Evolutionary conservation across 73 alveolate genomes (phyloP).

Genomic region (Stentor roeselii): DNA sequence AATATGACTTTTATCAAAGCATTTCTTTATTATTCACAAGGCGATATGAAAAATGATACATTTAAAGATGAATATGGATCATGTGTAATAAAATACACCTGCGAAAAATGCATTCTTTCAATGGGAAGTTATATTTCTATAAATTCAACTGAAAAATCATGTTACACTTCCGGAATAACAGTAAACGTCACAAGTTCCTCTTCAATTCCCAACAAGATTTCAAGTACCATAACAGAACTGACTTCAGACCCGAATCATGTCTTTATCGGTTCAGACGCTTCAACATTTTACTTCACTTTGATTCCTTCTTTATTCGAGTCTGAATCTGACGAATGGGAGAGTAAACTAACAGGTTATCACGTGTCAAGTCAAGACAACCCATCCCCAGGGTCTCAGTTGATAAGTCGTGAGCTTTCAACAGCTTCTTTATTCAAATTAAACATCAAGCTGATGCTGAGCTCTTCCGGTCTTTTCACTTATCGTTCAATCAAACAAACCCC

Average conservation of each 20-base stretch:
- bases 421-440: background rate
- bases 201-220: background rate
- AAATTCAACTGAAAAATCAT: background rate
- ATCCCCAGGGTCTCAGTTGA: background rate
- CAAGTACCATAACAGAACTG: background rate
- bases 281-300: background rate
- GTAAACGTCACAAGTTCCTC: background rate
- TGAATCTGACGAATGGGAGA: background rate
- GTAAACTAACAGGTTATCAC: slow-evolving; percentile 8
- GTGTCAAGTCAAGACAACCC: background rate
- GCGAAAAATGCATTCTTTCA: background rate
- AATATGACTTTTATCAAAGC: background rate
- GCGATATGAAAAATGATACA: background rate
- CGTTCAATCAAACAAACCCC: background rate
- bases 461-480: background rate
- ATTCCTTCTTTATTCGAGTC: slow-evolving; percentile 11
- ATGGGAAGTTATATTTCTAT: background rate
- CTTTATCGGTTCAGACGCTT: background rate
- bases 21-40: no score
- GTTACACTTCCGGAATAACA: background rate
- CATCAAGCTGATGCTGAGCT: background rate
- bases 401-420: background rate
- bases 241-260: background rate
- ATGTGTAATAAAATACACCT: background rate
- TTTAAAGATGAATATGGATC: background rate